These are phyloP conservation scores for Mycosphaerella arachidis DNA, from an alignment of 2,329 filamentous ascomycete genomes.

Conservation along the genomic window DNA sequence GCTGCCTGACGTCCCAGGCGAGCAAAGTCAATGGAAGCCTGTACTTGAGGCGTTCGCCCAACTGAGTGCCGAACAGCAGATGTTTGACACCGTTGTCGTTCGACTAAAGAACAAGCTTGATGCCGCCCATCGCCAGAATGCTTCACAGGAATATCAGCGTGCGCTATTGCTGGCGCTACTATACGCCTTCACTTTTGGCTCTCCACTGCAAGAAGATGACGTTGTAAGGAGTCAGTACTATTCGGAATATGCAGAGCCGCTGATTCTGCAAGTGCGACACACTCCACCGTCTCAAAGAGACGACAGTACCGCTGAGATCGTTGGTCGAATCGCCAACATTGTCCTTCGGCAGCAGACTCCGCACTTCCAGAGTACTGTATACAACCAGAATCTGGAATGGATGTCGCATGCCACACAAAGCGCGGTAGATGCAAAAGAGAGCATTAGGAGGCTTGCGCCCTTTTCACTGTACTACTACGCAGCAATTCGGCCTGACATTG, in stretches of 20 bases:
- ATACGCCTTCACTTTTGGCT: slow-evolving; percentile 55
- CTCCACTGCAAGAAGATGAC: slow-evolving; percentile 39
- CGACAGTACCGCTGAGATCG: slow-evolving; percentile 52
- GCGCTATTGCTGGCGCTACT: slow-evolving; percentile 58
- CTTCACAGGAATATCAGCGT: slow-evolving; percentile 52
- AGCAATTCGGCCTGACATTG: slow-evolving; percentile 29
- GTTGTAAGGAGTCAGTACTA: slow-evolving; percentile 40
- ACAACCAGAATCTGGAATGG: slow-evolving; percentile 29
- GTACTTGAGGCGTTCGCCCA: slow-evolving; percentile 62
- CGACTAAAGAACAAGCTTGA: slow-evolving; percentile 61
- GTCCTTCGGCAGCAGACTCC: slow-evolving; percentile 52
- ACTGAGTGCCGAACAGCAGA: slow-evolving; percentile 57
- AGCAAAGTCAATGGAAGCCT: slow-evolving; percentile 47
- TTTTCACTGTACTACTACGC: slow-evolving; percentile 33
- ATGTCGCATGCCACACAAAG: slow-evolving; percentile 16
- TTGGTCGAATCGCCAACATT: slow-evolving; percentile 58
- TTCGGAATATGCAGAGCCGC: slow-evolving; percentile 43
- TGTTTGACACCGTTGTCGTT: slow-evolving; percentile 61
- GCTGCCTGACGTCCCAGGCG: slow-evolving; percentile 49
- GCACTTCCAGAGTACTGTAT: slow-evolving; percentile 40
- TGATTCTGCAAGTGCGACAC: slow-evolving; percentile 37
- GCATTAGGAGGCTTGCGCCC: slow-evolving; percentile 18
- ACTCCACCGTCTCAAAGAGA: slow-evolving; percentile 39
- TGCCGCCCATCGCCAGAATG: slow-evolving; percentile 50
- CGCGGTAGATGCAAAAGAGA: slow-evolving; percentile 16